These are phyloP conservation scores for Tetracladium maxilliforme DNA, from an alignment of 2,329 filamentous ascomycete genomes.

Conservation along the genomic window DNA sequence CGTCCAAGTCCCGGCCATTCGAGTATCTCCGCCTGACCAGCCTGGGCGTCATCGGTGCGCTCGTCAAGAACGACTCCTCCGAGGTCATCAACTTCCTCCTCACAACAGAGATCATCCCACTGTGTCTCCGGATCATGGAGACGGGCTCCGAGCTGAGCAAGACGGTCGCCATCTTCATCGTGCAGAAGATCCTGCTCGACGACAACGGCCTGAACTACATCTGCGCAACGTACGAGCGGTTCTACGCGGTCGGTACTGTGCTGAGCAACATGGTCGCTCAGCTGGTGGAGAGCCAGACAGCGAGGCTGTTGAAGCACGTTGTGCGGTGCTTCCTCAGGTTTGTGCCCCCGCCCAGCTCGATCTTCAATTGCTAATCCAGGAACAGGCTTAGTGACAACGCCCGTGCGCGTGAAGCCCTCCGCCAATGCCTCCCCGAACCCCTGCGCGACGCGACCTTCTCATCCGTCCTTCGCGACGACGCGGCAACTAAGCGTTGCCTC, in stretches of 20 bases:
- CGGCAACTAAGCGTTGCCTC: constrained; percentile 91
- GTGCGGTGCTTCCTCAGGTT: constrained; percentile 93
- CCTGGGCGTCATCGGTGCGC: constrained; percentile 85
- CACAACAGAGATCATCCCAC: constrained; percentile 94
- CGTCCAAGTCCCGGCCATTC: constrained; percentile 92
- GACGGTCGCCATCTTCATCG: constrained; percentile 98
- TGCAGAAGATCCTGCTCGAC: constrained; percentile 95
- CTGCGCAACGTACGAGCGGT: constrained; percentile 94
- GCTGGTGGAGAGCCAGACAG: constrained; percentile 93
- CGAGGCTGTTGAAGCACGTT: constrained; percentile 89
- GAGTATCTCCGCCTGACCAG: constrained; percentile 95
- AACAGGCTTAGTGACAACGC: constrained; percentile 85
- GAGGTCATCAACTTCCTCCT: constrained; percentile 98
- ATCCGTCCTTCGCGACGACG: constrained; percentile 88
- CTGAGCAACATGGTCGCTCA: constrained; percentile 98
- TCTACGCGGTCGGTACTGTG: constrained; percentile 95
- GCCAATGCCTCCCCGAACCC: constrained; percentile 94
- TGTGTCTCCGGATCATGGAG: constrained; percentile 98
- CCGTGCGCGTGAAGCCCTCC: constrained; percentile 81
- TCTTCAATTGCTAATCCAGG: constrained; percentile 6
- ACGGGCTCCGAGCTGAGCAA: constrained; percentile 97
- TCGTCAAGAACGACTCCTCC: constrained; percentile 97
- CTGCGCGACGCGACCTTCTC: constrained; percentile 97
- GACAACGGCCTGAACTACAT: constrained; percentile 97
- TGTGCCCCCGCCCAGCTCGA: constrained; percentile 13